Evolutionary conservation across 495 filamentous ascomycete species (phyloP), one percentile per base, ranked within the genome.

Genomic region (Xylaria sp.): DNA sequence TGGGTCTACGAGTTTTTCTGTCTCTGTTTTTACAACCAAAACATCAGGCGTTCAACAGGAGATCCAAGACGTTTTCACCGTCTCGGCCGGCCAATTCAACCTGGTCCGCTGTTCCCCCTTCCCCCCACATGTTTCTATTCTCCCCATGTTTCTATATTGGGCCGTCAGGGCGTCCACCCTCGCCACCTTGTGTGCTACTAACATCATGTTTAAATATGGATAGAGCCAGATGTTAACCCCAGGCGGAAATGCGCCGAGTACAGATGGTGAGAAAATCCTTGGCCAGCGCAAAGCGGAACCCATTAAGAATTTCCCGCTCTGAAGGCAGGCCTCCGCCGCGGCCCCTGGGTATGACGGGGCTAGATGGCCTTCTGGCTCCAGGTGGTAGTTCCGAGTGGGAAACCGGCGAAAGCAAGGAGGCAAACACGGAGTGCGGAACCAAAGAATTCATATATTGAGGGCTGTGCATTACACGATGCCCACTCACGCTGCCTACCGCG

Each of bases 21-120:
- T 90, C 85, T 86, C 83, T 89, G 89, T 91, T 91, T 92, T 92
- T 92, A 83, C 89, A 91, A 92, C 90, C 89, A 91, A 91, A 92
- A 91, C 90, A 70, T 86, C 79, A 83, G 84, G 86, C 87, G 86
- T 92, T 91, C 90, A 92, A 92, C 90, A 89, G 82, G 80, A 88
- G 88, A 89, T 88, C 89, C 89, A 91, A 91, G 85, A 86, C 84
- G 83, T 82, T 88, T 89, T 85, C 81, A 82, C 85, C 85, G 85
- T 89, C 85, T 86, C 80, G 76, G 85, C 85, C 84, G 83, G 85
- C 86, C 87, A 90, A 84, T 89, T 90, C 90, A 91, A 92, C 90
- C 86, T 90, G 88, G 84, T 80, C 75, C 81, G 81, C 80, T 76
- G 52, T 69, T 82, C 70, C 63, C 71, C 80, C 72, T 78, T 80